Percentiles rank a stretch among this genome's conserved stretches.
Evolutionary conservation across 768 basidiomycete genomes (phyloP).

Genomic region (Cystobasidium ongulense): DNA sequence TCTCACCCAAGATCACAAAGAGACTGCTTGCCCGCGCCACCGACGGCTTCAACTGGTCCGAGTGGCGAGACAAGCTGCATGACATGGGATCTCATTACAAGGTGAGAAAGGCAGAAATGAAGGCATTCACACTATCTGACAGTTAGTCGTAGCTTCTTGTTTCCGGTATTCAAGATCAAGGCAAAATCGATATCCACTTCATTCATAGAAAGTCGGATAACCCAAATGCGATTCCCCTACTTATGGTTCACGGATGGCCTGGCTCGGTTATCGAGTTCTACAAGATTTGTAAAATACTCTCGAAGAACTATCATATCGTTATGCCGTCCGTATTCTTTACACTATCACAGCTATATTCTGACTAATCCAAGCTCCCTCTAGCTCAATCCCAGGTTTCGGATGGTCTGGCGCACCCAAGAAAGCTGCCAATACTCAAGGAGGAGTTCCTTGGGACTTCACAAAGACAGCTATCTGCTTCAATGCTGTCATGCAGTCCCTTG

Average conservation of each 20-base stretch:
- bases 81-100: constrained; percentile 29
- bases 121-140: not conserved
- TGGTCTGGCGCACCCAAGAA: constrained; percentile 26
- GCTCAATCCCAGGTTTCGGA: constrained; percentile 21
- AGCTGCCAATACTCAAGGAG: constrained; percentile 5
- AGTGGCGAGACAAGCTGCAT: constrained; percentile 16
- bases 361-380: not conserved
- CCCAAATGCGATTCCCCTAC: constrained; percentile 40
- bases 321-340: constrained; percentile 2
- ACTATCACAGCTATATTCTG: not conserved
- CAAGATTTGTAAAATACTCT: constrained; percentile 26
- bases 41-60: constrained; percentile 11
- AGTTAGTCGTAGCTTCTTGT: not conserved
- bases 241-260: constrained; percentile 43
- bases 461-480: constrained; percentile 21
- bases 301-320: constrained; percentile 8
- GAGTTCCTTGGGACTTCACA: not conserved
- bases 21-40: not conserved
- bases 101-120: not conserved
- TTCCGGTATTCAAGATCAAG: not conserved
- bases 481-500: constrained; percentile 27
- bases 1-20: constrained; percentile 20
- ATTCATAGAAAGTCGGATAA: constrained; percentile 38
- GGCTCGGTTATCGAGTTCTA: constrained; percentile 40
- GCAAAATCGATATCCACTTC: constrained; percentile 38